These are phyloP conservation scores for Pseudocercospora fuligena DNA, from an alignment of 2,329 filamentous ascomycete species.

Conservation along the genomic window DNA sequence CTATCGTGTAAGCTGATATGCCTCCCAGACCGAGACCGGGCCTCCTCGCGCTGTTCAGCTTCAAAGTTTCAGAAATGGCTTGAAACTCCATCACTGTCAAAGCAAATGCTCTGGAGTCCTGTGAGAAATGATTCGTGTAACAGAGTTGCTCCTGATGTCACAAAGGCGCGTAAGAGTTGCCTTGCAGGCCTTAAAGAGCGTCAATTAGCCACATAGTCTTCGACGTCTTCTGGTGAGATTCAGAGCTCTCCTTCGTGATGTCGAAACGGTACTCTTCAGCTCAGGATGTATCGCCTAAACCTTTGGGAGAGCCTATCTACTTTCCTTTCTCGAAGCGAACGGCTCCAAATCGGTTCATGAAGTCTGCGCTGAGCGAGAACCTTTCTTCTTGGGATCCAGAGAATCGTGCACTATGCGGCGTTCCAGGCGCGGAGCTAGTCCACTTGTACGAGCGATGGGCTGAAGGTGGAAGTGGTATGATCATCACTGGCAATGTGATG, in stretches of 20 bases:
- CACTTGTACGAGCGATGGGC: conserved; percentile 10
- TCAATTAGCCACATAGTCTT: too few species aligned
- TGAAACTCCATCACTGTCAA: too few species aligned
- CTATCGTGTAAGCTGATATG: too few species aligned
- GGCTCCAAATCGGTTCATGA: neutral
- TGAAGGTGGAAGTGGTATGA: conserved; percentile 13
- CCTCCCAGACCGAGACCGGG: too few species aligned
- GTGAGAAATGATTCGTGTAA: too few species aligned
- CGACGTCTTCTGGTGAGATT: too few species aligned
- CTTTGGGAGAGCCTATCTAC: neutral
- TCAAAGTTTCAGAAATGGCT: too few species aligned
- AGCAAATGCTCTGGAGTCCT: too few species aligned
- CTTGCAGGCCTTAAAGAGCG: too few species aligned
- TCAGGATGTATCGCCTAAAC: neutral
- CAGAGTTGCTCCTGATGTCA: too few species aligned
- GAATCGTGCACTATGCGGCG: neutral
- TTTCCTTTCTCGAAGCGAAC: neutral
- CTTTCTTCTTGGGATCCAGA: neutral
- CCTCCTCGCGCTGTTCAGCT: too few species aligned
- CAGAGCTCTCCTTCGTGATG: neutral
- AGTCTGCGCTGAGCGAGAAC: neutral
- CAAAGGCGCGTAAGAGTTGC: too few species aligned
- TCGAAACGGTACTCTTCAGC: neutral
- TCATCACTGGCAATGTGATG: conserved; percentile 22
- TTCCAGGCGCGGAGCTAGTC: neutral